phyloP scores from a whole-genome alignment of 768 basidiomycete genomes.

The Polyporus arcularius region DNA sequence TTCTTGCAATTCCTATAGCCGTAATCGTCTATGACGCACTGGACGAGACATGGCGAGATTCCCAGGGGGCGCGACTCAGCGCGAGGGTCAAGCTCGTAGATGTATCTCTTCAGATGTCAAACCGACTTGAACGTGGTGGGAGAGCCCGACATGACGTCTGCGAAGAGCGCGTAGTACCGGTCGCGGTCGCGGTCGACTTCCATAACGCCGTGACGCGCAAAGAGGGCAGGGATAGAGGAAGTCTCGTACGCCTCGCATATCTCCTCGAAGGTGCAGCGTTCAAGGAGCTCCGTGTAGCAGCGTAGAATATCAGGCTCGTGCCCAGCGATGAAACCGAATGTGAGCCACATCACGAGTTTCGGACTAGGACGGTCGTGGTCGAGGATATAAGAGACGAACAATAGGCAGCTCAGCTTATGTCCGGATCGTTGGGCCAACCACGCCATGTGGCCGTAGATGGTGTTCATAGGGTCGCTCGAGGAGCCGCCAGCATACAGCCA shows the following conservation, averaged over 20 bases:
- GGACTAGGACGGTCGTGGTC: background rate
- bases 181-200: too few species aligned
- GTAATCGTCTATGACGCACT: slow-evolving; percentile 32
- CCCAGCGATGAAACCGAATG: slow-evolving; percentile 22
- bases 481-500: background rate
- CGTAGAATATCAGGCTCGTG: background rate
- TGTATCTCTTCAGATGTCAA: slow-evolving; percentile 39
- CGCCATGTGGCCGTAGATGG: too few species aligned
- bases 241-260: slow-evolving; percentile 33
- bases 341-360: background rate
- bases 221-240: slow-evolving; percentile 19
- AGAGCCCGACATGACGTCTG: slow-evolving; percentile 28
- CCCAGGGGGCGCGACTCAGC: too few species aligned
- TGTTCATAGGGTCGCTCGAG: background rate
- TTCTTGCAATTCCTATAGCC: slow-evolving; percentile 38
- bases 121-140: slow-evolving; percentile 31
- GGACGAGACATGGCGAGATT: too few species aligned
- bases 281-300: slow-evolving; percentile 29
- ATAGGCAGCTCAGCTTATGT: background rate
- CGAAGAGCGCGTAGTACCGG: slow-evolving; percentile 14
- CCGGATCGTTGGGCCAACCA: background rate
- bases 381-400: background rate
- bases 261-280: slow-evolving; percentile 37
- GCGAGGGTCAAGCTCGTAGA: slow-evolving; percentile 1
- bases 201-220: background rate